Evolutionary conservation across 371 early-diverging fungal species (phyloP), one percentile per base, ranked within the genome.

Genomic region (Mortierella sp.): DNA sequence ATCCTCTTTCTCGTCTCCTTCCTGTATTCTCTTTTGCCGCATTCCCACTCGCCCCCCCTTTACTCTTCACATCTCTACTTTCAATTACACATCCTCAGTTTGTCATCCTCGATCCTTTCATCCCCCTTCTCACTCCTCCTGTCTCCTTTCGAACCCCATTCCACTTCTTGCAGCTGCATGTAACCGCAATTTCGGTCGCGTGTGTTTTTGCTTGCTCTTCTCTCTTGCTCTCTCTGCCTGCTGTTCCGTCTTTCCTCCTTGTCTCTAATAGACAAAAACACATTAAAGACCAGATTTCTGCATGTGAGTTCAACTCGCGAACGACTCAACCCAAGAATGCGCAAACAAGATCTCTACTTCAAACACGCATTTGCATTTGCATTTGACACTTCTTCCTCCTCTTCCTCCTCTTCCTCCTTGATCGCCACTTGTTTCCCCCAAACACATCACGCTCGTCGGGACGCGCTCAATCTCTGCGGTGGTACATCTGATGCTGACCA

Each of bases 121-220:
- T 54, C 52, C 48, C 45, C 3, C 24, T 13, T n/a, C 79, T 44
- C 24, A 58, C 13, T n/a, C 52, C 21, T 58, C 54, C 42, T 57
- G 5, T 47, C 48, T 16, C 55, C 55, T 52, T 45, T 74, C 60
- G 74, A 63, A 54, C 73, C 31, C 48, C 28, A n/a, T 7, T 48
- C 26, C 72, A 50, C 42, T 44, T 42, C 44, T 45, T 11, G 19
- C 70, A 28, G 47, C 70, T 73, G 73, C 55, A 47, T 73, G 52
- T 65, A 65, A 65, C 55, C 73, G 4, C 73, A 54, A 28, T 21
- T 38, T 9, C 65, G 24, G 68, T 68, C 68, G 68, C 44, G 68
- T 68, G 68, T 68, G 68, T 68, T 68, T 5, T 38, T 24, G n/a
- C 68, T 68, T 68, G 68, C 42, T 38, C 74, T 74, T n/a, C 74